Conservation (phyloP, 1,284 basidiomycete genomes). For the Puccinia coronata region DNA sequence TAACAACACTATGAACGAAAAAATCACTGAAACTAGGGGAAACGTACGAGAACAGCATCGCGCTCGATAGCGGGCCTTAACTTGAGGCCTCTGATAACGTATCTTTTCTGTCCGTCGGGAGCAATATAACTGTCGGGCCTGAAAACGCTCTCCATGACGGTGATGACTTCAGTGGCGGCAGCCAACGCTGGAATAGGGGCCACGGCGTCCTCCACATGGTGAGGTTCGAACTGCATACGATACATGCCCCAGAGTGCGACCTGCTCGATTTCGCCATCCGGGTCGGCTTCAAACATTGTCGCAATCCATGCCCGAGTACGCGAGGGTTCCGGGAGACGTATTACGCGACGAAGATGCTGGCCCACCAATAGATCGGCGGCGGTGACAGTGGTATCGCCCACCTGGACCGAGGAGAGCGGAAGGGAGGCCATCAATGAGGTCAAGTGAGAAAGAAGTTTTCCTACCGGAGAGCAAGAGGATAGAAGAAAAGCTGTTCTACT, state of each 20-base stretch:
- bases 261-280: conserved; percentile 49
- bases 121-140: conserved; percentile 47
- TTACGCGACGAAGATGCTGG: conserved; percentile 48
- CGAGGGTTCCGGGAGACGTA: conserved; percentile 42
- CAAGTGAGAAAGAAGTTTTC: neutral
- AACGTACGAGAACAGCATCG: conserved; percentile 35
- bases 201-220: conserved; percentile 37
- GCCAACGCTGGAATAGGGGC: conserved; percentile 45
- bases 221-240: conserved; percentile 50
- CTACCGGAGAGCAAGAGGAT: neutral
- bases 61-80: conserved; percentile 41
- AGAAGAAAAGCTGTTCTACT: too few species aligned
- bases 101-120: conserved; percentile 43
- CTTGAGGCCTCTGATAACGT: conserved; percentile 49
- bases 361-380: conserved; percentile 39
- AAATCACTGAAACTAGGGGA: neutral
- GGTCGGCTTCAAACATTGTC: conserved; percentile 49
- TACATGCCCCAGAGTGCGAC: conserved; percentile 50
- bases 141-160: conserved; percentile 50
- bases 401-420: conserved; percentile 41
- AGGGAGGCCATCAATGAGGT: conserved; percentile 18
- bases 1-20: neutral
- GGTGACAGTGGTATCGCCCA: conserved; percentile 43
- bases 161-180: conserved; percentile 50
- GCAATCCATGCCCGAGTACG: conserved; percentile 50